These are phyloP conservation scores for Acanthochlamys bracteata DNA, from an alignment of 106 monocot species.

Conservation along the genomic window DNA sequence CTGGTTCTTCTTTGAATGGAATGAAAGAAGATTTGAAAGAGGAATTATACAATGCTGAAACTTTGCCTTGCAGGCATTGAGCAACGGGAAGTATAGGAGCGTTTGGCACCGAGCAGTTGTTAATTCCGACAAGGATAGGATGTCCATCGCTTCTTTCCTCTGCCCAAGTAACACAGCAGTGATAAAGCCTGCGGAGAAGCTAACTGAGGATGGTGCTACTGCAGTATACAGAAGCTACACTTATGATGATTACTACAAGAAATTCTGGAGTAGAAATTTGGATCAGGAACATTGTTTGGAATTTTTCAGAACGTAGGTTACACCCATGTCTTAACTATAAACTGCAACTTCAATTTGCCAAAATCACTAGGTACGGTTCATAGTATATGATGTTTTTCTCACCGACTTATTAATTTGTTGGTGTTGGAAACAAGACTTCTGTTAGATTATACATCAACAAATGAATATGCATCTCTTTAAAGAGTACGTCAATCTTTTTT, in stretches of 20 bases:
- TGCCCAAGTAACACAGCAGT: constrained; percentile 53
- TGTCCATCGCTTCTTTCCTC: constrained; percentile 86
- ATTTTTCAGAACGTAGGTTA: constrained; percentile 36
- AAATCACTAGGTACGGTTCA: too few species aligned
- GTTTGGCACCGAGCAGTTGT: constrained; percentile 88
- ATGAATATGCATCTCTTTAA: too few species aligned
- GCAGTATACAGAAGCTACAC: constrained; percentile 66
- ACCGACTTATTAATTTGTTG: too few species aligned
- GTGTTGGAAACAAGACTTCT: too few species aligned
- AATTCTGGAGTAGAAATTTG: constrained; percentile 84
- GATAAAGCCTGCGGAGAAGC: constrained; percentile 51
- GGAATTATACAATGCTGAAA: neutral
- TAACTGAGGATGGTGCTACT: constrained; percentile 21
- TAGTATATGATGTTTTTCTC: too few species aligned
- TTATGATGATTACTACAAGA: constrained; percentile 80
- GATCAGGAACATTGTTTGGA: constrained; percentile 93
- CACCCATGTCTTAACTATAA: neutral
- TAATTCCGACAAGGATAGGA: constrained; percentile 46
- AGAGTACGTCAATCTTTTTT: too few species aligned
- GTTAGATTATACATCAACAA: too few species aligned
- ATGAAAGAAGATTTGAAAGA: neutral
- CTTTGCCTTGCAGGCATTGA: constrained; percentile 45
- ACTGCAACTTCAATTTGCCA: too few species aligned
- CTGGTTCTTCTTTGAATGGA: neutral
- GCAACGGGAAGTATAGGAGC: constrained; percentile 72